Percentiles rank a stretch among this genome's conserved stretches.
phyloP scores from a whole-genome alignment of 1,284 basidiomycete species.

The Phlebopus sp. region DNA sequence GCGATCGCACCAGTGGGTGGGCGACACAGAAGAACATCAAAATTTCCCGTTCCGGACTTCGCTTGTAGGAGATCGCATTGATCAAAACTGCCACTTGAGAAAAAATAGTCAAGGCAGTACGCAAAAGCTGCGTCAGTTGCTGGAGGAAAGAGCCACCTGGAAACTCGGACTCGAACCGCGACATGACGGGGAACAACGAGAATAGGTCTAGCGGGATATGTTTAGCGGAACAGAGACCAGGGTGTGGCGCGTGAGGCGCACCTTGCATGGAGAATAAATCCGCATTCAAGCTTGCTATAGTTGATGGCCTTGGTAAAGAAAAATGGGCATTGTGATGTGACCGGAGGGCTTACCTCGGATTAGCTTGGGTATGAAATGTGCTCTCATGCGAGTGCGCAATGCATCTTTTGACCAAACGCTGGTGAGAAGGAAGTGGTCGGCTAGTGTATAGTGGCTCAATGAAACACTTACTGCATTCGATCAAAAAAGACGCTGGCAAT shows the following conservation, averaged over 20 bases:
- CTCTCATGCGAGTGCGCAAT: conserved; percentile 28
- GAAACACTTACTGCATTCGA: conserved; percentile 16
- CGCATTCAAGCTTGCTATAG: conserved; percentile 22
- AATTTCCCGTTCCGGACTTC: conserved; percentile 25
- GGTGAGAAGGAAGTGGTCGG: conserved; percentile 20
- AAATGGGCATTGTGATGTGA: neutral
- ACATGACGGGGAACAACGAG: conserved; percentile 14
- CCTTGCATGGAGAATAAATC: conserved; percentile 25
- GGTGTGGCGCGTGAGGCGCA: neutral
- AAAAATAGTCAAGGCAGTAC: conserved; percentile 26
- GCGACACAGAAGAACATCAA: conserved; percentile 26
- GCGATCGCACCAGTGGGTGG: conserved; percentile 27
- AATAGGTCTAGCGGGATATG: conserved; percentile 13
- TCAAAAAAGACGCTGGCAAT: conserved; percentile 12
- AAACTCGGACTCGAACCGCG: conserved; percentile 31
- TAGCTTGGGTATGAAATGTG: conserved; percentile 37
- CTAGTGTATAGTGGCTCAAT: neutral
- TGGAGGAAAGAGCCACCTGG: conserved; percentile 36
- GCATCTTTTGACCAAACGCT: conserved; percentile 25
- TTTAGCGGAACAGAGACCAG: neutral
- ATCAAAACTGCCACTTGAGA: conserved; percentile 30
- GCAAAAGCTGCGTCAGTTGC: conserved; percentile 17
- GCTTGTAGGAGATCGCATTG: conserved; percentile 22
- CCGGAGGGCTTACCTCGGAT: conserved; percentile 30
- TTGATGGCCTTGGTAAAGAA: neutral